These are phyloP conservation scores for Monsonia emarginata DNA, from an alignment of 441 rosid genomes.

Conservation along the genomic window DNA sequence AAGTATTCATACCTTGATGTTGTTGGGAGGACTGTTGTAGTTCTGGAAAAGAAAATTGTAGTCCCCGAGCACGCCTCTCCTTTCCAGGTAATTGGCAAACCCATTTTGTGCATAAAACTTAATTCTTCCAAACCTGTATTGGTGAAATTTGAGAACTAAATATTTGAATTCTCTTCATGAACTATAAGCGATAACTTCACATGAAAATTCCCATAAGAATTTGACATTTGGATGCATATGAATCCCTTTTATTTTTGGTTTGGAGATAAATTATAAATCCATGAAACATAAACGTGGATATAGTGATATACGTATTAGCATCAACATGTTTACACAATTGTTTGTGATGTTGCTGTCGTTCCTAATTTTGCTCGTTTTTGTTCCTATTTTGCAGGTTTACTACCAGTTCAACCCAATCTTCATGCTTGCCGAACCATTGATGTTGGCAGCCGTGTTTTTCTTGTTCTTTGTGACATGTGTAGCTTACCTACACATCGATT, in stretches of 20 bases:
- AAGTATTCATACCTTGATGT: slow-evolving; percentile 95
- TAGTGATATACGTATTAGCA: not conserved
- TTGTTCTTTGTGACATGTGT: slow-evolving; percentile 60
- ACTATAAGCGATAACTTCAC: not conserved
- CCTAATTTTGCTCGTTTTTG: not conserved
- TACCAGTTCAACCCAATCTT: slow-evolving; percentile 82
- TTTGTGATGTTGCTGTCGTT: not conserved
- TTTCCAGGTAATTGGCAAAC: slow-evolving; percentile 60
- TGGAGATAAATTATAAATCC: not conserved
- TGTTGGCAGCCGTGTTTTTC: slow-evolving; percentile 73
- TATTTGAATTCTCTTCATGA: not conserved
- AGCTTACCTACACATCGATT: slow-evolving; percentile 73
- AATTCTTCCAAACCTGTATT: not conserved
- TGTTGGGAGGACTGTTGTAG: slow-evolving; percentile 89
- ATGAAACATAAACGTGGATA: not conserved
- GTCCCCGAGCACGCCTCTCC: slow-evolving; percentile 69
- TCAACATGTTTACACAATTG: too few species aligned
- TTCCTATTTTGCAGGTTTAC: slow-evolving; percentile 49
- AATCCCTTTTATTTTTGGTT: not conserved
- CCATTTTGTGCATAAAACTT: not conserved
- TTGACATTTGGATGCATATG: not conserved
- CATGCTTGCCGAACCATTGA: slow-evolving; percentile 94
- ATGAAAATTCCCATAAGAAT: not conserved
- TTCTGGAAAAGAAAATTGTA: slow-evolving; percentile 74
- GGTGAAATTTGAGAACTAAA: not conserved